These are phyloP conservation scores for Aspergillus sp. DNA, from an alignment of 2,329 filamentous ascomycete genomes.

Conservation along the genomic window DNA sequence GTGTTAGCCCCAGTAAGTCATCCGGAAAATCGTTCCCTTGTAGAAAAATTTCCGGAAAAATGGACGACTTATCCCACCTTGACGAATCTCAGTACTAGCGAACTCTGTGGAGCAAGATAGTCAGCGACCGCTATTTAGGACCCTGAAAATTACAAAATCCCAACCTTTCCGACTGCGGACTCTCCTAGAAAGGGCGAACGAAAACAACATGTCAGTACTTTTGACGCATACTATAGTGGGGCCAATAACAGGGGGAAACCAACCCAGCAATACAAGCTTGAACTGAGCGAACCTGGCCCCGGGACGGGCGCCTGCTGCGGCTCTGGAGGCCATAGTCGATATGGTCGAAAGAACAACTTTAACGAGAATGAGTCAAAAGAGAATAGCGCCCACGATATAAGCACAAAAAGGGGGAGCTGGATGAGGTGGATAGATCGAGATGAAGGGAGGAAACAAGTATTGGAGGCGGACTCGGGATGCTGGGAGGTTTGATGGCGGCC, in stretches of 20 bases:
- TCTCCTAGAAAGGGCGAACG: constrained; percentile 66
- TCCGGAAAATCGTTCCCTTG: neutral
- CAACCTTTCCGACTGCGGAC: constrained; percentile 96
- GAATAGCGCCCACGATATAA: neutral
- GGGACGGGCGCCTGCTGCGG: constrained; percentile 68
- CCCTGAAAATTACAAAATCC: constrained; percentile 16
- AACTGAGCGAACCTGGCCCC: constrained; percentile 93
- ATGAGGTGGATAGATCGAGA: constrained; percentile 9
- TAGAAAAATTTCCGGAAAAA: neutral
- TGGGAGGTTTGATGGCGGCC: constrained; percentile 23
- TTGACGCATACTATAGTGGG: constrained; percentile 8
- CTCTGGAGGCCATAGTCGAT: constrained; percentile 78
- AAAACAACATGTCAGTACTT: constrained; percentile 20
- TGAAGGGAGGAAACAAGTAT: constrained; percentile 22
- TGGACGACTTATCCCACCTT: constrained; percentile 66
- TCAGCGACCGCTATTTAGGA: constrained; percentile 28
- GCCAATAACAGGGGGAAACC: constrained; percentile 33
- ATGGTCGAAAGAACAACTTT: constrained; percentile 21
- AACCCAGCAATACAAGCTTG: constrained; percentile 96
- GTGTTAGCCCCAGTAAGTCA: constrained; percentile 7
- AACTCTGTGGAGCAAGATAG: constrained; percentile 66
- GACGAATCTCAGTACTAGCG: constrained; percentile 95
- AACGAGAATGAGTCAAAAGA: constrained; percentile 7
- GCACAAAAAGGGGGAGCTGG: neutral
- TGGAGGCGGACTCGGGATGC: constrained; percentile 25